Conservation (phyloP, 768 basidiomycete species). For the Trametes cinnabarina region DNA sequence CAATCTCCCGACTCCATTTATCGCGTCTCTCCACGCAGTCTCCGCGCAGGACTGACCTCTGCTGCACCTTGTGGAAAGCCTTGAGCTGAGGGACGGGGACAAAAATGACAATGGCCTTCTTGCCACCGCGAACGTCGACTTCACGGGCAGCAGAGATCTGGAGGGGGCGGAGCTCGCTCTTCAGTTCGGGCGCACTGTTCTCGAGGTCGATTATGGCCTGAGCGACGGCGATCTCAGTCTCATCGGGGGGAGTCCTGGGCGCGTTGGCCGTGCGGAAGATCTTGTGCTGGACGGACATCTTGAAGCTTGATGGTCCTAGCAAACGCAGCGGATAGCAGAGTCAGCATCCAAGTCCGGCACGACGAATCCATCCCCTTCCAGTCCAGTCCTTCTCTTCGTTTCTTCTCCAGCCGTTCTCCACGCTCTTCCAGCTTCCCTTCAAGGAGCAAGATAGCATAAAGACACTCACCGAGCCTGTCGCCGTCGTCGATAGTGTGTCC, state of each 20-base stretch:
- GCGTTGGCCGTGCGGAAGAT: slow-evolving; percentile 97
- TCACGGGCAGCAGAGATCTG: slow-evolving; percentile 99
- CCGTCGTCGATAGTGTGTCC: slow-evolving; percentile 44
- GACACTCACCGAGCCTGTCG: slow-evolving; percentile 69
- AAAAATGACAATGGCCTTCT: slow-evolving; percentile 99
- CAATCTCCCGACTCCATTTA: not conserved
- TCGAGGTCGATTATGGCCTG: slow-evolving; percentile 98
- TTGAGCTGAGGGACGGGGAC: slow-evolving; percentile 97
- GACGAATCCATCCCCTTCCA: slow-evolving; percentile 57
- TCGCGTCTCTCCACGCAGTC: not conserved
- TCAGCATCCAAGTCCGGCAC: slow-evolving; percentile 44
- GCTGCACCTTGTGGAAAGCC: slow-evolving; percentile 98
- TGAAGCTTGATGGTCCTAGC: slow-evolving; percentile 33
- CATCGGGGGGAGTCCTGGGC: slow-evolving; percentile 83
- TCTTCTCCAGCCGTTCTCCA: slow-evolving; percentile 5
- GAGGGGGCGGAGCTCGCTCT: slow-evolving; percentile 89
- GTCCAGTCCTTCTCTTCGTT: slow-evolving; percentile 22
- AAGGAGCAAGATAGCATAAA: slow-evolving; percentile 30
- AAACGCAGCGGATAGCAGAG: slow-evolving; percentile 8
- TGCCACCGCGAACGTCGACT: slow-evolving; percentile 98
- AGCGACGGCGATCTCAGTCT: slow-evolving; percentile 86
- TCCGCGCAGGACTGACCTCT: slow-evolving; percentile 56
- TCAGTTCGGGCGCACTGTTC: slow-evolving; percentile 97
- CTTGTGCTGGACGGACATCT: slow-evolving; percentile 83
- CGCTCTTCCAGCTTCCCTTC: slow-evolving; percentile 5